These are phyloP conservation scores for Hirschioporus abietinus DNA, from an alignment of 768 basidiomycete genomes.

Conservation along the genomic window DNA sequence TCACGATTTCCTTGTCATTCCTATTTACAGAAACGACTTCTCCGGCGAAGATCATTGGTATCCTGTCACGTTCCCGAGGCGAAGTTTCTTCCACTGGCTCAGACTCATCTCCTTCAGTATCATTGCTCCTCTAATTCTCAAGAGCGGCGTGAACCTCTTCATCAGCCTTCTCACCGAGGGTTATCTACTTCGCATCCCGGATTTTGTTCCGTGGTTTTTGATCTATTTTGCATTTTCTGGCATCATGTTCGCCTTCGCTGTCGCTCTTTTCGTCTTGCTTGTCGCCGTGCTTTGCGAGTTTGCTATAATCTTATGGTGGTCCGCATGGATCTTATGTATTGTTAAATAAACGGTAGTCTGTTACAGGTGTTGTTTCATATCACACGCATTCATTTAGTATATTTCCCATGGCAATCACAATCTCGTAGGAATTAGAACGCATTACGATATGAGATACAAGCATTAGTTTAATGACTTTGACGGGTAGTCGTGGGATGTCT, in stretches of 20 bases:
- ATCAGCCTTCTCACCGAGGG: conserved; percentile 47
- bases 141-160: conserved; percentile 50
- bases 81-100: conserved; percentile 67
- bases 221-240: conserved; percentile 32
- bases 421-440: background rate
- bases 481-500: background rate
- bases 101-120: conserved; percentile 50
- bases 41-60: conserved; percentile 72
- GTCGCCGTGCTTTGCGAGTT: conserved; percentile 56
- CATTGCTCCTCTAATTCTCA: conserved; percentile 44
- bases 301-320: conserved; percentile 66
- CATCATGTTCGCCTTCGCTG: conserved; percentile 56
- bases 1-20: conserved; percentile 76
- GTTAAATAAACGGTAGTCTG: conserved; percentile 26
- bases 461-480: background rate
- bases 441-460: background rate
- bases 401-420: background rate
- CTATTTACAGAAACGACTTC: conserved; percentile 79
- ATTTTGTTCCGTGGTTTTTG: conserved; percentile 31
- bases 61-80: conserved; percentile 52
- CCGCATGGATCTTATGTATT: conserved; percentile 62
- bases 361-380: background rate
- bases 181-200: conserved; percentile 54
- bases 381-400: background rate
- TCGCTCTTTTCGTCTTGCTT: conserved; percentile 64